phyloP scores from a whole-genome alignment of 371 early-diverging fungal species.

The Homolaphlyctis polyrhiza region DNA sequence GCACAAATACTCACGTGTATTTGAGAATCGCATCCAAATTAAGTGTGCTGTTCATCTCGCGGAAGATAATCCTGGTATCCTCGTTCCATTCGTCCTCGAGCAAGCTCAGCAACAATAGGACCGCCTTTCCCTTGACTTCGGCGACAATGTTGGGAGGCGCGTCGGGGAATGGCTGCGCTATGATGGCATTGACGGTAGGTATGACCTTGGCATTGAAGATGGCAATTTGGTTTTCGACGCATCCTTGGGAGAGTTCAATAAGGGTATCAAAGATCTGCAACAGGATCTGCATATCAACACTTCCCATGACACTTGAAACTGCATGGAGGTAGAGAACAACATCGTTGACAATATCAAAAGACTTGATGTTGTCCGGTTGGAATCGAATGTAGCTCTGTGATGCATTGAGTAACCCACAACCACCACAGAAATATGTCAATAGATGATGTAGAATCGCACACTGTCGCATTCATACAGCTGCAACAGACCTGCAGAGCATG shows the following conservation, averaged over 20 bases:
- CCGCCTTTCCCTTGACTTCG: slow-evolving; percentile 50
- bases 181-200: slow-evolving; percentile 43
- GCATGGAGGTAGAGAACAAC: slow-evolving; percentile 52
- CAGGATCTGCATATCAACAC: slow-evolving; percentile 30
- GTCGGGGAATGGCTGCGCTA: slow-evolving; percentile 22
- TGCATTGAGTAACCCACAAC: slow-evolving; percentile 52
- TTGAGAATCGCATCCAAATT: slow-evolving; percentile 4
- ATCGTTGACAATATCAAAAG: slow-evolving; percentile 53
- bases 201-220: slow-evolving; percentile 53
- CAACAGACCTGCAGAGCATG: slow-evolving; percentile 29
- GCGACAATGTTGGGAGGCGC: slow-evolving; percentile 21
- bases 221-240: slow-evolving; percentile 28
- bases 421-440: slow-evolving; percentile 50
- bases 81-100: slow-evolving; percentile 50
- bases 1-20: background rate
- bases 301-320: slow-evolving; percentile 33
- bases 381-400: slow-evolving; percentile 37
- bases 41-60: slow-evolving; percentile 34
- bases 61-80: slow-evolving; percentile 41
- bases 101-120: slow-evolving; percentile 42
- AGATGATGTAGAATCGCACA: slow-evolving; percentile 49
- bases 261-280: slow-evolving; percentile 56
- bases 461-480: slow-evolving; percentile 31
- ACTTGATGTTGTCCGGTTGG: slow-evolving; percentile 54
- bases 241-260: slow-evolving; percentile 51